Base-by-base conservation (phyloP, 1,139 yeast genomes). In the Pichia sp. region DNA sequence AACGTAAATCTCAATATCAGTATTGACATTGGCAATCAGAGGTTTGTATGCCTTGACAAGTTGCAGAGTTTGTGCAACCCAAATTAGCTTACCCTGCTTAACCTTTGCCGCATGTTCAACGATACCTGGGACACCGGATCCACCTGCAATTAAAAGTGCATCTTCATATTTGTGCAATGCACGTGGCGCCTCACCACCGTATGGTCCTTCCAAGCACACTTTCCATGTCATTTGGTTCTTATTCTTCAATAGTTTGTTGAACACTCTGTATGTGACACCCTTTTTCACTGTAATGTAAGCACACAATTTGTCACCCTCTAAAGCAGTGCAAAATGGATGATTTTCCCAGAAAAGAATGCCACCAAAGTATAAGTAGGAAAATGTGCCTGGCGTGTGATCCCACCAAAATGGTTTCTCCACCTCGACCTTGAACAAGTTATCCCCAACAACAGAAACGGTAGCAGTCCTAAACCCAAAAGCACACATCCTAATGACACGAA, bases 131-230 rank as follows among this genome's bases (percentile, higher is more conserved):
- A 32, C 22, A 27, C 35, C 35, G 1, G 77, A 74, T 30, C 88
- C 88, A 43, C 87, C 83, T 2, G 80, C 76, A 37, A 81, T 49
- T 33, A 81, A 63, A 15, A 79, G 55, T 4, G 68, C 61, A 36
- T 68, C 70, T 35, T 74, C 77, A 51, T 71, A 80, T 38, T 71
- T 56, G 17, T 53, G 53, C 16, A 69, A 53, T 50, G 27, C 32
- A 3, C 29, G 13, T 0, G 30, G 24, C 11, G 29, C 27, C 3
- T 28, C 28, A 16, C 39, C 44, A 44, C 85, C 81, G 49, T 78
- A 79, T 0, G 86, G 84, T 0, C 86, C 86, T 47, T 79, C 86
- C 12, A 77, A 53, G 6, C 67, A 55, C 1, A 74, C 66, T 33
- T 51, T 56, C 27, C 43, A 42, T 3, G 35, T 15, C 35, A 51